Conservation (phyloP, 495 filamentous ascomycete species). For the Jackrogersella multiformis region DNA sequence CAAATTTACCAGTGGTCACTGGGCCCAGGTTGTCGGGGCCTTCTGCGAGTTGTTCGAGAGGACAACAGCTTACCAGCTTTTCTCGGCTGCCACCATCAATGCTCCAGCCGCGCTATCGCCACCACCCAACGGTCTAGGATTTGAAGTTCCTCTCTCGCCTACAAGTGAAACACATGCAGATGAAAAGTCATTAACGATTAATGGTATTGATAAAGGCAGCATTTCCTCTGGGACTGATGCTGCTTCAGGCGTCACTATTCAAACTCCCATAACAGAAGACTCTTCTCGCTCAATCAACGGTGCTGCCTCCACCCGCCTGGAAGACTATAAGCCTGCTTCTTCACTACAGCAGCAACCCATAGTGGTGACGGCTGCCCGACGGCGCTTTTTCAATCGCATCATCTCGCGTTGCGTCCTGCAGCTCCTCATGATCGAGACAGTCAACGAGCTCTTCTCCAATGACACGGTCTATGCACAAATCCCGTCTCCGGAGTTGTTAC, state of each 20-base stretch:
- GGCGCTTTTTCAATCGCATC: constrained; percentile 99
- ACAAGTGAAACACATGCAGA: constrained; percentile 54
- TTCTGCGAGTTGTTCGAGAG: constrained; percentile 95
- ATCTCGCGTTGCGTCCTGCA: constrained; percentile 99
- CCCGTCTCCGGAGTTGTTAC: constrained; percentile 84
- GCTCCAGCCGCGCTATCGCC: constrained; percentile 56
- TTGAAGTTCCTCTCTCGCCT: constrained; percentile 53
- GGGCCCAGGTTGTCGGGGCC: constrained; percentile 90
- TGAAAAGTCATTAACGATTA: constrained; percentile 69
- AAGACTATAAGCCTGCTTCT: constrained; percentile 85
- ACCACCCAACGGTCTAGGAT: constrained; percentile 55
- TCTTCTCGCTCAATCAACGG: constrained; percentile 45
- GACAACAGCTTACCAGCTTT: constrained; percentile 93
- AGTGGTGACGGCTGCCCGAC: constrained; percentile 87
- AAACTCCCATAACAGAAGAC: constrained; percentile 47
- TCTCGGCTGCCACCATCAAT: constrained; percentile 79
- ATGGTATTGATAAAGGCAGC: constrained; percentile 59
- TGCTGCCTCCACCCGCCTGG: constrained; percentile 64
- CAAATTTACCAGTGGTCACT: constrained; percentile 87
- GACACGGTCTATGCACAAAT: constrained; percentile 95
- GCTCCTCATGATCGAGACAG: constrained; percentile 98
- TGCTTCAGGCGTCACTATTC: constrained; percentile 22
- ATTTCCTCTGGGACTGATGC: constrained; percentile 39
- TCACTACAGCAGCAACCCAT: constrained; percentile 84
- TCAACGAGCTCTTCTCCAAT: constrained; percentile 97